phyloP scores from a whole-genome alignment of 2,329 filamentous ascomycete genomes.

The Bisporella sp. region DNA sequence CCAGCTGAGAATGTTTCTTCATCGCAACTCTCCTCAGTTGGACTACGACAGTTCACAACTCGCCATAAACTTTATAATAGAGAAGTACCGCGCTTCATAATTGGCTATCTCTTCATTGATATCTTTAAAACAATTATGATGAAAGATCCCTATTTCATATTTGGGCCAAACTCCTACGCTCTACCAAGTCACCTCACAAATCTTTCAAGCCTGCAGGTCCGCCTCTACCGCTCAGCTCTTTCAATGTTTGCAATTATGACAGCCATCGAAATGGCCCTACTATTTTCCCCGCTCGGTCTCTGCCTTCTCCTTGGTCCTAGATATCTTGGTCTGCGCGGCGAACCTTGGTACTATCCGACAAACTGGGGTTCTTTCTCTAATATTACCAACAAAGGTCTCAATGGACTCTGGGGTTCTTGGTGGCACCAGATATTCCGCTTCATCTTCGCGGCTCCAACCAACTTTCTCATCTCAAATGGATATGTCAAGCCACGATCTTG shows the following conservation, averaged over 20 bases:
- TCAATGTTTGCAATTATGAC: constrained; percentile 49
- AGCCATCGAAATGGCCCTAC: constrained; percentile 51
- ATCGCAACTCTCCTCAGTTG: constrained; percentile 33
- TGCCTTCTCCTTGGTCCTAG: constrained; percentile 41
- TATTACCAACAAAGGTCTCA: constrained; percentile 63
- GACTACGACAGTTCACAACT: constrained; percentile 38
- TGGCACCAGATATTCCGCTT: constrained; percentile 90
- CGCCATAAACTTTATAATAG: constrained; percentile 37
- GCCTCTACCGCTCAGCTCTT: constrained; percentile 48
- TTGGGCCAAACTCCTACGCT: constrained; percentile 38
- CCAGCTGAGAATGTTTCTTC: constrained; percentile 30
- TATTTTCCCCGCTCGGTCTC: constrained; percentile 54
- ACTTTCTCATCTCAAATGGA: constrained; percentile 36
- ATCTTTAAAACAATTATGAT: constrained; percentile 60
- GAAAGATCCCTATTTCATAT: constrained; percentile 71
- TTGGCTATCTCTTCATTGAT: constrained; percentile 64
- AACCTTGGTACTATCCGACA: constrained; percentile 55
- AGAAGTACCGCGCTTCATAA: constrained; percentile 39
- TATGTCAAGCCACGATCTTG: constrained; percentile 31
- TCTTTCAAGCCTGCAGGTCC: constrained; percentile 40
- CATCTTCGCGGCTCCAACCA: constrained; percentile 56
- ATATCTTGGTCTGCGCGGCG: constrained; percentile 46
- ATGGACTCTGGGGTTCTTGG: constrained; percentile 76
- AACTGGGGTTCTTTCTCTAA: constrained; percentile 45
- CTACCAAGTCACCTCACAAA: constrained; percentile 36